Evolutionary conservation across 2,329 filamentous ascomycete genomes (phyloP).

Genomic region (Dactylella cylindrospora): DNA sequence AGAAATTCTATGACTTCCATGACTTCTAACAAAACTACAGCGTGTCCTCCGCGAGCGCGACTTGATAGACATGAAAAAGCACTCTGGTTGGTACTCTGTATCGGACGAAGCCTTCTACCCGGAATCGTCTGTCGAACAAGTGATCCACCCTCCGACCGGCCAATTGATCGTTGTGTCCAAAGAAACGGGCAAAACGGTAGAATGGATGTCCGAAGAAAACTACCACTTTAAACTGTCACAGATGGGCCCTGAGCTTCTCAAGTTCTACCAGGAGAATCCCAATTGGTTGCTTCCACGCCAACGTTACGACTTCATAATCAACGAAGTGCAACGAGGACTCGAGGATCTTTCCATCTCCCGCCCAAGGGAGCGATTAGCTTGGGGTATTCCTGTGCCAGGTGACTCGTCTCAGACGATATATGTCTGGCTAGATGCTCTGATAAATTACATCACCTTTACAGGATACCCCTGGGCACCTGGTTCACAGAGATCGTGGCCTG

Average conservation of each 20-base stretch:
- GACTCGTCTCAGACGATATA: slow-evolving; percentile 90
- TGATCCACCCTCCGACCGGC: slow-evolving; percentile 76
- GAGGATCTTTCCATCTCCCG: slow-evolving; percentile 88
- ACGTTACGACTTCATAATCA: slow-evolving; percentile 75
- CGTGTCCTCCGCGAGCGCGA: slow-evolving; percentile 71
- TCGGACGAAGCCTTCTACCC: slow-evolving; percentile 97
- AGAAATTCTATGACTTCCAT: slow-evolving; percentile 44
- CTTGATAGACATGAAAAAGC: slow-evolving; percentile 79
- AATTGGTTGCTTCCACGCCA: slow-evolving; percentile 71
- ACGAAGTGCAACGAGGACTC: slow-evolving; percentile 74
- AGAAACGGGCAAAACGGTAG: slow-evolving; percentile 88
- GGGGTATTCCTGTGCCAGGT: slow-evolving; percentile 86
- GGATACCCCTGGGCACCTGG: slow-evolving; percentile 80
- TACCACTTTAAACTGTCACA: slow-evolving; percentile 91
- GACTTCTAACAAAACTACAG: slow-evolving; percentile 50
- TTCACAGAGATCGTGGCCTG: slow-evolving; percentile 73
- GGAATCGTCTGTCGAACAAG: slow-evolving; percentile 69
- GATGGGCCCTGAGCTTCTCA: slow-evolving; percentile 74
- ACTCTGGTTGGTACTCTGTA: slow-evolving; percentile 95
- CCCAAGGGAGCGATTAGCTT: slow-evolving; percentile 72
- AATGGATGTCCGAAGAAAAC: slow-evolving; percentile 90
- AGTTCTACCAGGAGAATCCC: slow-evolving; percentile 77
- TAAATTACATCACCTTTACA: slow-evolving; percentile 88
- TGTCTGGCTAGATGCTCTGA: slow-evolving; percentile 93
- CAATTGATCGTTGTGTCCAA: slow-evolving; percentile 60